These are phyloP conservation scores for Zasmidium cellare DNA, from an alignment of 2,329 filamentous ascomycete genomes.

Conservation along the genomic window DNA sequence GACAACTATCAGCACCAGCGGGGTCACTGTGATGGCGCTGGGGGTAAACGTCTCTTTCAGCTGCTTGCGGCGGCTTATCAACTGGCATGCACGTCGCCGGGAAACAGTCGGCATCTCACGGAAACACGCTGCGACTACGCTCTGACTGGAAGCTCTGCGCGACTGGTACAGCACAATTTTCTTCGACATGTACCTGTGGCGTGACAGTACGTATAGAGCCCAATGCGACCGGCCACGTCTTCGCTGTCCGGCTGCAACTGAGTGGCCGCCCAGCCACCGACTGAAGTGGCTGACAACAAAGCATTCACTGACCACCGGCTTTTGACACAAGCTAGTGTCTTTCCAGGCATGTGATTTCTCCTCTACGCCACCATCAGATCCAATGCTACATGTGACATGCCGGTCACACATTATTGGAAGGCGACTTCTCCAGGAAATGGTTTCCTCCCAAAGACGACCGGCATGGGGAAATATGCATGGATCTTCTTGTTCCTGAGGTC, in stretches of 20 bases:
- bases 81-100: not conserved
- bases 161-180: not conserved
- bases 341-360: no score
- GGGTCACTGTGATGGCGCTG: not conserved
- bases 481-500: slow-evolving; percentile 38
- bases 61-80: not conserved
- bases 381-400: not conserved
- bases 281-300: not conserved
- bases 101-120: not conserved
- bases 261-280: not conserved
- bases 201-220: not conserved
- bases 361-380: no score
- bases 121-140: not conserved
- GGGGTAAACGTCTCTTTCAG: not conserved
- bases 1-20: not conserved
- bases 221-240: not conserved
- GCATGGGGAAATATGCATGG: slow-evolving; percentile 42
- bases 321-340: no score
- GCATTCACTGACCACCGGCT: no score
- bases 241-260: not conserved
- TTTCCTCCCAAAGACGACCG: slow-evolving; percentile 36
- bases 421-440: slow-evolving; percentile 25
- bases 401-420: slow-evolving; percentile 1
- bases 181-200: not conserved
- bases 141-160: not conserved